Base-by-base conservation (phyloP, 140 eudicot species). In the Ambrosia hybrid region DNA sequence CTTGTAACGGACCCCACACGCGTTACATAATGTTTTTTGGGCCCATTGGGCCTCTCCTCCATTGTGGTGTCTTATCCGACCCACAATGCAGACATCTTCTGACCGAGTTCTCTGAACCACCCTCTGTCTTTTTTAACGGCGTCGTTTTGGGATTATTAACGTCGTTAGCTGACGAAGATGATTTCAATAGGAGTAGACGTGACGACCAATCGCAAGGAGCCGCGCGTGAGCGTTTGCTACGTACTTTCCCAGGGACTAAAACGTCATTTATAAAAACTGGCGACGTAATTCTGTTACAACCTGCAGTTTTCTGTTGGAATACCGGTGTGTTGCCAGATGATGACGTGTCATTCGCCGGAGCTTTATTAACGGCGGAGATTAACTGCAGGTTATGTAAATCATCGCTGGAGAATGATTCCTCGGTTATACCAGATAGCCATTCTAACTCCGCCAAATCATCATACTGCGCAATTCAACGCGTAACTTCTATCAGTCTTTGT, bases 21-120 rank as follows among this genome's bases (percentile, higher is more conserved):
- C 97, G 53, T 90, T 94, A 59, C 97, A 94, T 3, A 94, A 76
- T 5, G 99, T 94, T 68, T 68, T 94, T 94, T 3, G 97, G 96
- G 11, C 99, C 99, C 87, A 94, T 76, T 0, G 97, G 99, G 37
- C 99, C 99, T 33, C 91, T 90, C 60, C 99, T 81, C 99, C 99
- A 90, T 43, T 94, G 99, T 4, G 99, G 99, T 2, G 99, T 94
- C 84, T 90, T 94, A 39, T 94, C 99, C 14, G 99, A 91, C 15
- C 88, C 96, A 57, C 99, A 94, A 71, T 94, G 99, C 52, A 90
- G 83, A 73, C 99, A 94, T 69, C 82, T 79, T 73, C 97, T 80
- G 2, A 78, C 88, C 1, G 77, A 66, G 17, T 82, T 57, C 2
- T 84, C 89, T 1, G 38, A 39, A 6, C 70, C 67, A 41, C 48